These are phyloP conservation scores for Salix brachista DNA, from an alignment of 345 rosid genomes.

Conservation along the genomic window DNA sequence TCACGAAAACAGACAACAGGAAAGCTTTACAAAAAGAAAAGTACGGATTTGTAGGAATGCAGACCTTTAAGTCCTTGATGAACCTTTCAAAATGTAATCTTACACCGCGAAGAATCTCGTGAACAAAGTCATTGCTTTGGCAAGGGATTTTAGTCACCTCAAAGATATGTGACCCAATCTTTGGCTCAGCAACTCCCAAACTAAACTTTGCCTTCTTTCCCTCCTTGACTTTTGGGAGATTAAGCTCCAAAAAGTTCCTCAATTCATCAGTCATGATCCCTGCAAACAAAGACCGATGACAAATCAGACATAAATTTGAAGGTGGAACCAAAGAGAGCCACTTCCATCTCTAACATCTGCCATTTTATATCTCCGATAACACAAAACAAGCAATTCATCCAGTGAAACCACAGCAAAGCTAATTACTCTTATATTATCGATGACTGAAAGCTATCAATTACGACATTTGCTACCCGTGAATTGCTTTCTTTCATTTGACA, in stretches of 20 bases:
- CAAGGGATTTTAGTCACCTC: constrained; percentile 80
- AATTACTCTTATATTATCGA: no score
- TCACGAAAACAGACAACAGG: neutral
- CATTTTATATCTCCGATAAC: no score
- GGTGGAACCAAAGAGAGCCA: neutral
- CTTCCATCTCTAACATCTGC: neutral
- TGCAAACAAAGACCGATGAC: constrained; percentile 4
- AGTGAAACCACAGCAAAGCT: neutral
- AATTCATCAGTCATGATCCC: constrained; percentile 25
- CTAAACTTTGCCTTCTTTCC: constrained; percentile 75
- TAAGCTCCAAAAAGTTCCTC: constrained; percentile 48
- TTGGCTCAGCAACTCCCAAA: constrained; percentile 81
- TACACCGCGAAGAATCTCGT: constrained; percentile 85
- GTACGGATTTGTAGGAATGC: neutral
- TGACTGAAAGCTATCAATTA: neutral
- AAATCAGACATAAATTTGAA: neutral
- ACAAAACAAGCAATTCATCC: neutral
- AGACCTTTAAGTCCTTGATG: constrained; percentile 89
- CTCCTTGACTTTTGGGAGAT: constrained; percentile 81
- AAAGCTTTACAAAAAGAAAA: neutral
- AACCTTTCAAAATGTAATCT: constrained; percentile 75
- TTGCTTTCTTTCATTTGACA: neutral
- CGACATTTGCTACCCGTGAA: neutral
- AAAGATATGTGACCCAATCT: constrained; percentile 74
- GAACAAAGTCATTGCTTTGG: constrained; percentile 79